These are phyloP conservation scores for Pisolithus tinctorius DNA, from an alignment of 768 basidiomycete genomes.

Conservation along the genomic window DNA sequence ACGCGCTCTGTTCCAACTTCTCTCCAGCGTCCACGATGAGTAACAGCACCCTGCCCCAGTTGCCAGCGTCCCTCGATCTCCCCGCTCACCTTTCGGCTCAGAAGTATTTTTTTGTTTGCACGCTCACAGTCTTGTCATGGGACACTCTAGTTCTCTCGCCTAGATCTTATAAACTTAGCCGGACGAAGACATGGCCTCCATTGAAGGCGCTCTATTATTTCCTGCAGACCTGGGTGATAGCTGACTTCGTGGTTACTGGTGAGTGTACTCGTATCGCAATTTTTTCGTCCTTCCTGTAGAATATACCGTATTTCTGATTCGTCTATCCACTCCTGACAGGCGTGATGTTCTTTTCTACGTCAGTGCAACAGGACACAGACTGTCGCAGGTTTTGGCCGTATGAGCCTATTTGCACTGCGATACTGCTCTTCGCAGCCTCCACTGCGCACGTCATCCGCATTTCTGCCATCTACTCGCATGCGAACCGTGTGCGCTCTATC, in stretches of 20 bases:
- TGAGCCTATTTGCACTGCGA: conserved; percentile 79
- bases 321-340: conserved; percentile 33
- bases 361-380: conserved; percentile 44
- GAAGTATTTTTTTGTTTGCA: conserved; percentile 88
- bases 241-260: conserved; percentile 76
- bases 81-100: conserved; percentile 76
- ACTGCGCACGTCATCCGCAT: conserved; percentile 63
- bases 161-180: conserved; percentile 65
- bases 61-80: conserved; percentile 67
- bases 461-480: conserved; percentile 69
- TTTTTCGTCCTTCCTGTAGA: background rate
- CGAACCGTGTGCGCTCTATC: conserved; percentile 41
- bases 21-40: conserved; percentile 12
- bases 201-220: conserved; percentile 76
- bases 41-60: conserved; percentile 3
- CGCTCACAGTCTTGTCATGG: conserved; percentile 85
- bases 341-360: conserved; percentile 80
- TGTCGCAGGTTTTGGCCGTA: conserved; percentile 76
- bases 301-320: background rate
- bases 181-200: conserved; percentile 59
- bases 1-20: background rate
- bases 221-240: conserved; percentile 68
- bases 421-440: conserved; percentile 63
- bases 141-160: conserved; percentile 82
- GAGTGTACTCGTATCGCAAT: conserved; percentile 9